A percentile compares a stretch with the other conserved stretches of the same genome.
phyloP scores from a whole-genome alignment of 1,139 yeast species.

The Pneumocystis wakefieldiae region DNA sequence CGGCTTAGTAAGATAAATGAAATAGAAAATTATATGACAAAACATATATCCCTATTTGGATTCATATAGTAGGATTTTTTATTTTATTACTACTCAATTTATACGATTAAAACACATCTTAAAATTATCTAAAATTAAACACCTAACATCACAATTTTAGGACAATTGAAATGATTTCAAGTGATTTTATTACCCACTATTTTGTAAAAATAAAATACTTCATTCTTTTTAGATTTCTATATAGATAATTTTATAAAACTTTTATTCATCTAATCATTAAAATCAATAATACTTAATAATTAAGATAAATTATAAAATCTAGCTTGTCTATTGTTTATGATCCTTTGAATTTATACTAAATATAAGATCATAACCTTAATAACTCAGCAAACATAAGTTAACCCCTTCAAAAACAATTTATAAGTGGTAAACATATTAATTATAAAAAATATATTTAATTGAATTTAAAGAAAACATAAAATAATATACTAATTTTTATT shows the following conservation, averaged over 20 bases:
- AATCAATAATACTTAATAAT: no score
- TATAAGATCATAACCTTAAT: no score
- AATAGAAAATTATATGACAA: neutral
- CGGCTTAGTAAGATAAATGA: slow-evolving; percentile 4
- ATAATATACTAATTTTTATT: no score
- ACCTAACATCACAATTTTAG: neutral
- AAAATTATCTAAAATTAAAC: neutral
- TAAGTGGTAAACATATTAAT: no score
- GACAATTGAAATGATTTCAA: neutral
- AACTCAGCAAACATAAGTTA: no score
- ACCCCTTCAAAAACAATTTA: no score
- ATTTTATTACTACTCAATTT: neutral
- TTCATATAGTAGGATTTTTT: neutral
- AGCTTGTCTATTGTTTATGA: no score
- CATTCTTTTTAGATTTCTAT: neutral
- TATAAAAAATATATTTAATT: no score
- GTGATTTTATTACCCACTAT: neutral
- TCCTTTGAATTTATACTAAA: no score
- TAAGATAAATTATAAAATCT: no score
- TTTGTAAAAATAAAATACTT: neutral
- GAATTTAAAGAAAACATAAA: no score
- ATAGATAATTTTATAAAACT: neutral
- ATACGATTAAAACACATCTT: neutral
- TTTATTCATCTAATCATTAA: neutral
- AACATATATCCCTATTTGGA: neutral